Percentiles rank a stretch among this genome's conserved stretches.
phyloP scores from a whole-genome alignment of 305 asterid species.

The Solanum hybrid region DNA sequence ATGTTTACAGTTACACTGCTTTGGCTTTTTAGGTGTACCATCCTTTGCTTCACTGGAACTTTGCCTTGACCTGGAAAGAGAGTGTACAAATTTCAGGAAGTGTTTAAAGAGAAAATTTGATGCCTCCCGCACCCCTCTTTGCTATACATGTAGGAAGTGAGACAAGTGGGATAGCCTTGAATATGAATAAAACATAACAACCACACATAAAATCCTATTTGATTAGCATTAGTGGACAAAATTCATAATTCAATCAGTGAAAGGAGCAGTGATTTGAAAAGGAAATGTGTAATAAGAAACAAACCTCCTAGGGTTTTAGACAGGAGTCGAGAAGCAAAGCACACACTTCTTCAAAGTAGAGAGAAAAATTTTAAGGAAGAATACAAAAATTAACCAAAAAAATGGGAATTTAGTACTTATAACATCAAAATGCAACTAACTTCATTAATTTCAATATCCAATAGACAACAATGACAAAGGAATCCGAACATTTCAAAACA shows the following conservation, averaged over 20 bases:
- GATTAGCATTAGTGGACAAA: not conserved
- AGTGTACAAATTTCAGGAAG: not conserved
- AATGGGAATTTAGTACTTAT: not conserved
- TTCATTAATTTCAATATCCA: not conserved
- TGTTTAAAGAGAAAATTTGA: not conserved
- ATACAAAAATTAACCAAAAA: not conserved
- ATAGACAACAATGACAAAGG: not conserved
- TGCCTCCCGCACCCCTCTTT: not conserved
- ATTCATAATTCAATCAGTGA: not conserved
- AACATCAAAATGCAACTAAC: not conserved
- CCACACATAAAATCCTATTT: not conserved
- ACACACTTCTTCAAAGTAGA: not conserved
- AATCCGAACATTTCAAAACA: not conserved
- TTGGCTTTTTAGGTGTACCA: conserved; percentile 73
- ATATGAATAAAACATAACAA: not conserved
- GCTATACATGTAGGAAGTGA: not conserved
- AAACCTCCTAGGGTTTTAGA: not conserved
- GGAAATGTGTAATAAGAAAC: not conserved
- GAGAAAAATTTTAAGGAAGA: not conserved
- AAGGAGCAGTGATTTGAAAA: not conserved
- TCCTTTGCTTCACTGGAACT: conserved; percentile 45
- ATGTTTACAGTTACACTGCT: conserved; percentile 80
- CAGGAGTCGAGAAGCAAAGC: not conserved
- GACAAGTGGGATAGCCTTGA: not conserved
- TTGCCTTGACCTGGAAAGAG: conserved; percentile 43